phyloP scores from a whole-genome alignment of 1,284 basidiomycete species.

The Cutaneotrichosporon sp. region DNA sequence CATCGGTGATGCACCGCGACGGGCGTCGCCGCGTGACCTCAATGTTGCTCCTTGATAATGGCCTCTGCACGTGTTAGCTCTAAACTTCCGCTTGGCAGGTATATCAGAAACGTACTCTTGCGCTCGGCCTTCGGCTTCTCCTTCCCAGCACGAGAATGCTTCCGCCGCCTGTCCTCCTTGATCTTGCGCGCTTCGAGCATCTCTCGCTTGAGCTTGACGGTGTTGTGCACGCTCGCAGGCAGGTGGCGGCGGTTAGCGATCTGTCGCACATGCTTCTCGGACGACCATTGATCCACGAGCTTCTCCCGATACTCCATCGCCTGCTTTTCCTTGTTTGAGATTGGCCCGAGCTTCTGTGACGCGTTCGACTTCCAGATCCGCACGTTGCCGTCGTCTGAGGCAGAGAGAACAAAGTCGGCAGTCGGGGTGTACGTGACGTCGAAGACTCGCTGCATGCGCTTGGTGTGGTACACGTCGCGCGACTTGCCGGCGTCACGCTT shows the following conservation, averaged over 20 bases:
- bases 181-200: slow-evolving; percentile 85
- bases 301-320: slow-evolving; percentile 88
- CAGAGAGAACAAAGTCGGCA: slow-evolving; percentile 85
- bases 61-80: slow-evolving; percentile 49
- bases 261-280: slow-evolving; percentile 73
- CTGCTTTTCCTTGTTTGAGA: slow-evolving; percentile 86
- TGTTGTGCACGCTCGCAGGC: slow-evolving; percentile 84
- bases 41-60: slow-evolving; percentile 72
- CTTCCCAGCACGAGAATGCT: slow-evolving; percentile 76
- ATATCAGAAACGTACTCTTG: slow-evolving; percentile 55
- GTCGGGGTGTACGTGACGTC: slow-evolving; percentile 76
- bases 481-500: slow-evolving; percentile 75
- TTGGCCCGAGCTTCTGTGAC: slow-evolving; percentile 83
- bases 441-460: slow-evolving; percentile 84
- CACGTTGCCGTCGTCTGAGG: slow-evolving; percentile 95
- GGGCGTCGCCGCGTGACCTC: not conserved
- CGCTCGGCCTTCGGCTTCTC: slow-evolving; percentile 87
- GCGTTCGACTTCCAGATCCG: slow-evolving; percentile 95
- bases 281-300: slow-evolving; percentile 83
- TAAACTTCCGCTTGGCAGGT: not conserved
- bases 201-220: slow-evolving; percentile 78
- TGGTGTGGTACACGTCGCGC: slow-evolving; percentile 94
- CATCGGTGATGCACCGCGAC: not conserved
- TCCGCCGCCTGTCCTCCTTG: slow-evolving; percentile 90
- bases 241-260: slow-evolving; percentile 80